Base-by-base conservation (phyloP, 1,284 basidiomycete species). In the Leccinum angustisporum region DNA sequence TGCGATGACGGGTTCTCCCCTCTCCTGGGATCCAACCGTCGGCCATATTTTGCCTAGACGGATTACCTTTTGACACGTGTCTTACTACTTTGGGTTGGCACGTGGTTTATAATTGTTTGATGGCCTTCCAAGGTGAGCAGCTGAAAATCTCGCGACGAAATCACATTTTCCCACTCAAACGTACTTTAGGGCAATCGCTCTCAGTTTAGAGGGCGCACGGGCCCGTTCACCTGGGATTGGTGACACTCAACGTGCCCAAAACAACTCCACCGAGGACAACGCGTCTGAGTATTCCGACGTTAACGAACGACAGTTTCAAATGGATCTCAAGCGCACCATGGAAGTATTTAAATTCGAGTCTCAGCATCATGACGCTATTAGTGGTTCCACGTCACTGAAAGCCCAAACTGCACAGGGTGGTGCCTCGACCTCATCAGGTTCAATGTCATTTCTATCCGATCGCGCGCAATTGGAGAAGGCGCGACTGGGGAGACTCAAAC, bases 391-490 rank as follows among this genome's bases (percentile, higher is more conserved):
- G 4, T 34, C 53, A 21, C 1, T 27, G 3, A 50, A 62, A 25
- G 58, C 65, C 13, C 60, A 46, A 16, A 6, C 54, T 4, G n/a
- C 59, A 14, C 43, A 52, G 31, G 34, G 16, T 48, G 10, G 30
- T 14, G 6, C 54, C 5, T 16, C 57, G 0, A 55, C 60, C 25
- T 56, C 61, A 36, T 63, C 58, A 21, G 43, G 36, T 1, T 30
- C 60, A 4, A 48, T 64, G 31, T 69, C 76, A 5, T 88, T 88
- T 65, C 70, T 89, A 4, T 79, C 82, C 2, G 86, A 90, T 64
- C 79, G 90, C 31, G 86, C 85, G 4, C 80, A 86, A 66, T 69
- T 92, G 62, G 91, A 92, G 71, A 80, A 80, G 61, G 88, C 86
- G 64, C 80, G 90, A 14, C 72, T 88, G 2, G 86, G 82, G 53